Evolutionary conservation across 257 asterid species (phyloP).

Genomic region (Ilex asprella): DNA sequence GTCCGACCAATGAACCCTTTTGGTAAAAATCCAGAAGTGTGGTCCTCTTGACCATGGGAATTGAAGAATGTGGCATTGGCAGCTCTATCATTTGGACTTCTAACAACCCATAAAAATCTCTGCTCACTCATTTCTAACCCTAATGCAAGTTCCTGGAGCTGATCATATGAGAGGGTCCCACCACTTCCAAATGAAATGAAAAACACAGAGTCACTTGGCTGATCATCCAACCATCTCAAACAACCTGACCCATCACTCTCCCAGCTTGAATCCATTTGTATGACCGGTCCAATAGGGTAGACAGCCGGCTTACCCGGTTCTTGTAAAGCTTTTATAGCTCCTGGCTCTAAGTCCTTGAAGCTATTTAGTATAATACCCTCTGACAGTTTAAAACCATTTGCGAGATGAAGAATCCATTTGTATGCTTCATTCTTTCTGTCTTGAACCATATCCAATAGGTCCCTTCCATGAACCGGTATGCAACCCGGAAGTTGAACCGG

Average conservation of each 20-base stretch:
- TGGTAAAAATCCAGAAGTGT: constrained; percentile 17
- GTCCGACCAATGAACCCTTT: constrained; percentile 23
- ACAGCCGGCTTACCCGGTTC: constrained; percentile 36
- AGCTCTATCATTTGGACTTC: not conserved
- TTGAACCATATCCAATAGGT: constrained; percentile 52
- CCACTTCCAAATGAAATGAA: constrained; percentile 27
- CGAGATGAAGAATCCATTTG: constrained; percentile 43
- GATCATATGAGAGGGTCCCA: constrained; percentile 13
- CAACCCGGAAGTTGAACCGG: constrained; percentile 60
- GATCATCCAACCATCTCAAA: constrained; percentile 22
- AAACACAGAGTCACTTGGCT: constrained; percentile 17
- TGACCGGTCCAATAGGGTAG: constrained; percentile 66
- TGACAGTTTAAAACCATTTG: constrained; percentile 41
- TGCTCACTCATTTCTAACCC: constrained; percentile 1
- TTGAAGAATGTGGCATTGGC: not conserved
- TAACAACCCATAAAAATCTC: not conserved
- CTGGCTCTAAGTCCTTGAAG: constrained; percentile 56
- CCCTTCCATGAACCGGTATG: constrained; percentile 47
- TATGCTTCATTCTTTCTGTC: constrained; percentile 57
- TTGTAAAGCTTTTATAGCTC: constrained; percentile 32
- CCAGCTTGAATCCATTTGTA: constrained; percentile 22
- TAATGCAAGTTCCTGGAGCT: not conserved
- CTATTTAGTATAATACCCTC: constrained; percentile 56
- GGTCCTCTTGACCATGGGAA: not conserved
- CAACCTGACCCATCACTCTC: constrained; percentile 1